Evolutionary conservation across 768 basidiomycete species (phyloP).

Genomic region (Lyophyllum decastes): DNA sequence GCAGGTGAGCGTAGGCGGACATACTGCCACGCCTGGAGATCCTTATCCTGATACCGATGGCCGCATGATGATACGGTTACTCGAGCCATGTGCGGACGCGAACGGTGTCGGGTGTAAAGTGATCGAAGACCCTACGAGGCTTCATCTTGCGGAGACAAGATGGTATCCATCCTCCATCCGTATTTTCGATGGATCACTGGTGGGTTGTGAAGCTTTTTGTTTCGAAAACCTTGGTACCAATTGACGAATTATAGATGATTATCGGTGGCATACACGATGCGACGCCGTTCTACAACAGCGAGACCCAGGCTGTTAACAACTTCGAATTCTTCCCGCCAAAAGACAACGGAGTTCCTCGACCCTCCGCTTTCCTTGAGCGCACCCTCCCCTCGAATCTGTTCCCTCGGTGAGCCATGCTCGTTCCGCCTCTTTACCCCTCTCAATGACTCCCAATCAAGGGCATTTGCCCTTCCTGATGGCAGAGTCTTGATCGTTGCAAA

Average conservation of each 20-base stretch:
- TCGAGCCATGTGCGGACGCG: slow-evolving; percentile 37
- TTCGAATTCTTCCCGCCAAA: slow-evolving; percentile 43
- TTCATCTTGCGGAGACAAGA: slow-evolving; percentile 36
- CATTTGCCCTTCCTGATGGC: slow-evolving; percentile 36
- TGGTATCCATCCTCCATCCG: slow-evolving; percentile 44
- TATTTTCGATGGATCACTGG: slow-evolving; percentile 32
- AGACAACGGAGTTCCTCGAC: slow-evolving; percentile 29
- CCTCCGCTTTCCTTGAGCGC: not conserved
- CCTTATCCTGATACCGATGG: slow-evolving; percentile 27
- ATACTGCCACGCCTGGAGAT: slow-evolving; percentile 23
- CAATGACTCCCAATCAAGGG: not conserved
- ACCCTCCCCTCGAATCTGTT: slow-evolving; percentile 20
- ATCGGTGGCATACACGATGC: not conserved
- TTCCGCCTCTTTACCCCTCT: no score
- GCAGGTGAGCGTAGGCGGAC: slow-evolving; percentile 14
- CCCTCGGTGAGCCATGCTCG: slow-evolving; percentile 20
- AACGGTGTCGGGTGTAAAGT: slow-evolving; percentile 31
- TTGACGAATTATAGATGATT: slow-evolving; percentile 13
- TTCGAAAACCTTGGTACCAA: not conserved
- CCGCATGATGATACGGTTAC: slow-evolving; percentile 36
- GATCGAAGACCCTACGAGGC: slow-evolving; percentile 34
- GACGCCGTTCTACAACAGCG: not conserved
- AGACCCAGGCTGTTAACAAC: not conserved
- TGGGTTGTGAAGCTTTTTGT: slow-evolving; percentile 9
- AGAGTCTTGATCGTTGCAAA: slow-evolving; percentile 40